Conservation (phyloP, 768 basidiomycete species). For the Lentinus tigrinus region DNA sequence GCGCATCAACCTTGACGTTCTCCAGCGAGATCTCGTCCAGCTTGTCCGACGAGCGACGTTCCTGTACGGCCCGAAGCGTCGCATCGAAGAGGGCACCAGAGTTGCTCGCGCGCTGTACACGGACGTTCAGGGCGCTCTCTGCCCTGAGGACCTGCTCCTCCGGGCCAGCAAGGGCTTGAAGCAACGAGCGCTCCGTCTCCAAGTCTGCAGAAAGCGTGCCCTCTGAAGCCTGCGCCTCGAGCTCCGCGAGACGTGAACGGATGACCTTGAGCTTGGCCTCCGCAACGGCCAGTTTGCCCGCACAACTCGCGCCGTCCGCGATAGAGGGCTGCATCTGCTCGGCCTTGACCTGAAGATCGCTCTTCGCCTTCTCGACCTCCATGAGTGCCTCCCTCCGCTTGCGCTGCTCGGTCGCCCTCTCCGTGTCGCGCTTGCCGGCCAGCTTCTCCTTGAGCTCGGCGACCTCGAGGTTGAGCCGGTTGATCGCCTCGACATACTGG, state of each 20-base stretch:
- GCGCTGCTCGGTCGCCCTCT: slow-evolving; percentile 62
- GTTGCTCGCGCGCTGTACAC: slow-evolving; percentile 69
- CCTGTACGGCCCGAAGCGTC: slow-evolving; percentile 78
- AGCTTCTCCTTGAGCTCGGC: slow-evolving; percentile 84
- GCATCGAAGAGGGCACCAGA: slow-evolving; percentile 82
- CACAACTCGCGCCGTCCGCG: slow-evolving; percentile 71
- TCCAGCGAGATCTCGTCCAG: slow-evolving; percentile 70
- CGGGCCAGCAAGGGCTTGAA: slow-evolving; percentile 62
- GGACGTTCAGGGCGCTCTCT: slow-evolving; percentile 55
- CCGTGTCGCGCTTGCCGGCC: slow-evolving; percentile 62
- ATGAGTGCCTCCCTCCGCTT: slow-evolving; percentile 67
- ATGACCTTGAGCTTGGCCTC: slow-evolving; percentile 67
- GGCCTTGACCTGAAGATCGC: slow-evolving; percentile 68
- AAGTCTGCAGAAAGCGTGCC: slow-evolving; percentile 51
- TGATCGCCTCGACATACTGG: slow-evolving; percentile 93
- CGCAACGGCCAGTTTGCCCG: slow-evolving; percentile 69
- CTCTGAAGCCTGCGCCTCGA: slow-evolving; percentile 41
- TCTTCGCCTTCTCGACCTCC: slow-evolving; percentile 73
- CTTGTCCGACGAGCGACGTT: slow-evolving; percentile 69
- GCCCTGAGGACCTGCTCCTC: slow-evolving; percentile 68
- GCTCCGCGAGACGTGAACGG: slow-evolving; percentile 56
- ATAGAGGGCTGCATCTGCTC: slow-evolving; percentile 72
- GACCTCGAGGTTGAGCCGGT: slow-evolving; percentile 81
- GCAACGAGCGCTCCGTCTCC: slow-evolving; percentile 70
- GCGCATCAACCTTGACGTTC: slow-evolving; percentile 69